Percentiles rank a stretch among this genome's conserved stretches.
These are phyloP conservation scores for Alternaria sp. DNA, from an alignment of 2,329 filamentous ascomycete species.

Conservation along the genomic window DNA sequence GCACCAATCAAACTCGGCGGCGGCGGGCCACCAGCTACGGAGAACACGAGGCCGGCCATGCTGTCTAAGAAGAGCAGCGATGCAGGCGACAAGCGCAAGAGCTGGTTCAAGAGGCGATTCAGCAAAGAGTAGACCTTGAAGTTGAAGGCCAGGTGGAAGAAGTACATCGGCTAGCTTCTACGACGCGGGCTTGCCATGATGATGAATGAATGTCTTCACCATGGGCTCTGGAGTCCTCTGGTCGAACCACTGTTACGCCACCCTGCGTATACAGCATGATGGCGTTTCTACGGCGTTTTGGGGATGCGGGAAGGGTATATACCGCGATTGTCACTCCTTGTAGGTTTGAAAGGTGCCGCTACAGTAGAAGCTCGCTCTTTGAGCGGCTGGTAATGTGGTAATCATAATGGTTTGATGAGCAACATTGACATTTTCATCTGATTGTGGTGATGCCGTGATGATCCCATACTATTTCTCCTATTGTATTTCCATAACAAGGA, in stretches of 20 bases:
- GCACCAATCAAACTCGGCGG: conserved; percentile 38
- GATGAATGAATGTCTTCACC: conserved; percentile 17
- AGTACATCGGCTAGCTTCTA: conserved; percentile 3
- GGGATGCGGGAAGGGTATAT: conserved; percentile 10
- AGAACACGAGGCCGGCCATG: conserved; percentile 25
- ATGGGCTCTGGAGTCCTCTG: conserved; percentile 9
- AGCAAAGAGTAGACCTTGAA: conserved; percentile 65
- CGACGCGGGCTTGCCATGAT: conserved; percentile 15
- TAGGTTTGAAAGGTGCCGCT: conserved; percentile 21
- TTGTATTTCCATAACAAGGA: background rate
- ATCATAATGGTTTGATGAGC: conserved; percentile 36
- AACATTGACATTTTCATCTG: background rate
- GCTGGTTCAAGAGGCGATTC: conserved; percentile 86
- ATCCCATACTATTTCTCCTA: background rate
- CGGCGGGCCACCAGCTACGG: conserved; percentile 19
- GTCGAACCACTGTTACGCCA: conserved; percentile 16
- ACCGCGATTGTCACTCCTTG: conserved; percentile 30
- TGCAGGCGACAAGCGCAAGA: conserved; percentile 73
- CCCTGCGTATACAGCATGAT: conserved; percentile 12
- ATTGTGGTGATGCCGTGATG: background rate
- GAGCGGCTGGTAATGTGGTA: conserved; percentile 32
- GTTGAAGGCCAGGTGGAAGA: background rate
- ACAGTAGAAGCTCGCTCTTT: conserved; percentile 12
- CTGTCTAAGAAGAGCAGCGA: conserved; percentile 35
- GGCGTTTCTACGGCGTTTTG: conserved; percentile 26